phyloP scores from a whole-genome alignment of 768 basidiomycete genomes.

The Lepiota brunneoincarnata region DNA sequence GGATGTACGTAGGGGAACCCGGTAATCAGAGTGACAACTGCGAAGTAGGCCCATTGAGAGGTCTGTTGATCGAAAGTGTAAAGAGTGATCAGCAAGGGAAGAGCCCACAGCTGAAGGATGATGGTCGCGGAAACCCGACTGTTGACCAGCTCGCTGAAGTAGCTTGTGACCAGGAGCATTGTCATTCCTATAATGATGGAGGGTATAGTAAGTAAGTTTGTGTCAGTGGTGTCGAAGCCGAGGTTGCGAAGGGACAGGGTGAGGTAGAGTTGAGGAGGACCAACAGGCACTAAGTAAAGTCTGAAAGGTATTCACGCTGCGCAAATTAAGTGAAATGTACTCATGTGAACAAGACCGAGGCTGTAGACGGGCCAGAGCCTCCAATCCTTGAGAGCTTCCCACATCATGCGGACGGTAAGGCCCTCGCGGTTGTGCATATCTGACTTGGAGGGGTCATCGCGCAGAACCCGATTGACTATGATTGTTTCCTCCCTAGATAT shows the following conservation, averaged over 20 bases:
- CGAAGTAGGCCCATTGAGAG: slow-evolving; percentile 55
- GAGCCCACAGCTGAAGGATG: slow-evolving; percentile 57
- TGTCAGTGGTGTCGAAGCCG: slow-evolving; percentile 60
- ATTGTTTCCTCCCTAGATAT: slow-evolving; percentile 53
- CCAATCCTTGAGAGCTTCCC: slow-evolving; percentile 53
- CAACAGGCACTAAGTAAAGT: slow-evolving; percentile 44
- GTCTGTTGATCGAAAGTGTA: slow-evolving; percentile 47
- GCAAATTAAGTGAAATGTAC: slow-evolving; percentile 26
- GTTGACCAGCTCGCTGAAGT: slow-evolving; percentile 53
- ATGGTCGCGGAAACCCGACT: slow-evolving; percentile 53
- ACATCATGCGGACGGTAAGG: slow-evolving; percentile 46
- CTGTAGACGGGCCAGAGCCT: slow-evolving; percentile 65
- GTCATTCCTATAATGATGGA: slow-evolving; percentile 50
- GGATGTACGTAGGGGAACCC: slow-evolving; percentile 54
- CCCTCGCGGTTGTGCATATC: slow-evolving; percentile 76
- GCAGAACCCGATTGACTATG: slow-evolving; percentile 60
- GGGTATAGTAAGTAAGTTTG: slow-evolving; percentile 63
- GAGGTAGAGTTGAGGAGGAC: slow-evolving; percentile 59
- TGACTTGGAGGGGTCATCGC: slow-evolving; percentile 65
- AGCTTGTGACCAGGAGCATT: slow-evolving; percentile 45
- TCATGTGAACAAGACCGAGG: slow-evolving; percentile 52
- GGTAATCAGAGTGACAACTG: slow-evolving; percentile 50
- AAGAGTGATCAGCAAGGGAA: slow-evolving; percentile 57
- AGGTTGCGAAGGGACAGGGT: slow-evolving; percentile 60
- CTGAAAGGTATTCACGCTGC: background rate